phyloP scores from a whole-genome alignment of 2,329 filamentous ascomycete genomes.

The Botrytis galanthina region DNA sequence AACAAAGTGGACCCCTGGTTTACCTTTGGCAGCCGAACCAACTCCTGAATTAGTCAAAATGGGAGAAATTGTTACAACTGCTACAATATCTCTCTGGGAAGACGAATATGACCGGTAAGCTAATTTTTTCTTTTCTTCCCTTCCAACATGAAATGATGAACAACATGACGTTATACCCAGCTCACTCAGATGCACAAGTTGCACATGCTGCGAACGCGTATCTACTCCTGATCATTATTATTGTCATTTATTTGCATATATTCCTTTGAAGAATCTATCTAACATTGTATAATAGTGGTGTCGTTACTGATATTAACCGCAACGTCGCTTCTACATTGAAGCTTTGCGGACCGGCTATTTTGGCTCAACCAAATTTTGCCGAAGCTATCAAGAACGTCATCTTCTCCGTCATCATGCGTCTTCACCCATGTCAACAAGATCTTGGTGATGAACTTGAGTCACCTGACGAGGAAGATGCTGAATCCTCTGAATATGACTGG shows the following conservation, averaged over 20 bases:
- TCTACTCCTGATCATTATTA: conserved; percentile 41
- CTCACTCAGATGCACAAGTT: conserved; percentile 94
- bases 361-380: conserved; percentile 70
- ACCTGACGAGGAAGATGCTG: conserved; percentile 61
- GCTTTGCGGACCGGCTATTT: conserved; percentile 81
- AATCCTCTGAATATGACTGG: conserved; percentile 97
- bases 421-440: conserved; percentile 90
- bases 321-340: conserved; percentile 89
- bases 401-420: conserved; percentile 77
- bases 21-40: conserved; percentile 79
- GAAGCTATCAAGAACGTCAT: conserved; percentile 75
- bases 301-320: conserved; percentile 93
- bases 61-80: conserved; percentile 78
- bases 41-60: conserved; percentile 78
- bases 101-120: conserved; percentile 94
- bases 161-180: conserved; percentile 91
- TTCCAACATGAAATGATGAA: conserved; percentile 76
- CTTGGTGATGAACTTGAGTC: conserved; percentile 78
- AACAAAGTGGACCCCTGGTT: conserved; percentile 83
- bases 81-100: conserved; percentile 80
- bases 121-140: conserved; percentile 21
- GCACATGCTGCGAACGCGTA: conserved; percentile 88
- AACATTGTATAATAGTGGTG: conserved; percentile 5
- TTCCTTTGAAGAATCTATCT: conserved; percentile 24
- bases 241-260: conserved; percentile 19